Evolutionary conservation across 1,284 basidiomycete species (phyloP), one percentile per base, ranked within the genome.

Genomic region (Vanrija sp.): DNA sequence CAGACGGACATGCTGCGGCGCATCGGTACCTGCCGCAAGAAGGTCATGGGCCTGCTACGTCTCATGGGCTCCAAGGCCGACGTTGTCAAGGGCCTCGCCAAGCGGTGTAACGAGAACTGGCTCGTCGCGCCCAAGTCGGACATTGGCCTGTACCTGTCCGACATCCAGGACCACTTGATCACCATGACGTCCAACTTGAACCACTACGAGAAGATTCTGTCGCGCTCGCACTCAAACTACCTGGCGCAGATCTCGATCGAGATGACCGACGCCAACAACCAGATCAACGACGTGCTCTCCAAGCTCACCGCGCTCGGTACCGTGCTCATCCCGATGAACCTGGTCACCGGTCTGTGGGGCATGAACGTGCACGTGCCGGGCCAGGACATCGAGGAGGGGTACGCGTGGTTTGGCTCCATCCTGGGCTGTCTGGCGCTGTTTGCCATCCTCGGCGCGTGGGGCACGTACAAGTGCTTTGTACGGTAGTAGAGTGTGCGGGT

Each of bases 1-100:
- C 87, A 88, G 72, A 86, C 82, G 61, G 87, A 89, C 76, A 88
- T 89, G 87, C 78, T 89, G 61, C 72, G 86, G 57, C 75, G 94
- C 60, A 99, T 98, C 68, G 96, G 96, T 43, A 97, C 92, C 0
- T 98, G 96, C 74, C 84, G 96, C 49, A 98, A 98, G 80, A 99
- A 99, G 78, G 96, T 99, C 67, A 98, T 99, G 96, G 96, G 96
- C 28, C 78, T 99, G 39, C 77, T 99, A 49, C 72, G 82, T 6
- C 79, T 98, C 51, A 98, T 99, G 95, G 96, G 96, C 39, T 98
- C 96, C 79, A 99, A 99, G 80, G 96, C 96, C 46, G 96, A 99
- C 72, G 96, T 99, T 59, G 96, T 99, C 61, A 99, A 98, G 74
- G 96, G 96, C 16, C 80, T 99, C 38, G 94, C 95, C 29, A 99